A percentile compares a stretch with the other conserved stretches of the same genome.
Conservation (phyloP, 331 rosid species). For the Phaseolus coccineus region DNA sequence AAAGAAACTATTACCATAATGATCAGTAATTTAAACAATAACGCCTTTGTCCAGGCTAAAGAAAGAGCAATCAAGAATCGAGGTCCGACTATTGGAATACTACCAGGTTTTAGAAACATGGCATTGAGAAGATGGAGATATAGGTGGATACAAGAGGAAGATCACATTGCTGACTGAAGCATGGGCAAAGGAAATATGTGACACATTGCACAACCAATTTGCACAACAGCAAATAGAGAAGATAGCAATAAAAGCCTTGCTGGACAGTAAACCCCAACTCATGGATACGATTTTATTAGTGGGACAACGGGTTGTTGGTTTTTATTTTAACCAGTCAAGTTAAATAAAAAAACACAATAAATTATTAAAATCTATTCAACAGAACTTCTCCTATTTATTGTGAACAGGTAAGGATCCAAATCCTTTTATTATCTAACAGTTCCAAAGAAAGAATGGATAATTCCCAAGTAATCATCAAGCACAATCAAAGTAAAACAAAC, state of each 20-base stretch:
- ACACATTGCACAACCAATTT: conserved; percentile 1
- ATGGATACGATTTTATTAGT: not conserved
- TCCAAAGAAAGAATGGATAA: too few relatives aligned
- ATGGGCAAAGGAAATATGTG: conserved; percentile 13
- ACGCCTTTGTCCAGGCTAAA: conserved; percentile 22
- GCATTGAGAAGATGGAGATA: conserved; percentile 12
- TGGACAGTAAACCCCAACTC: conserved; percentile 26
- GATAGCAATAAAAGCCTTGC: not conserved
- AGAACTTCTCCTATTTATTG: too few relatives aligned
- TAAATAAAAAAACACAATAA: too few relatives aligned
- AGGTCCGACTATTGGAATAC: conserved; percentile 7
- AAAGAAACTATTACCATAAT: conserved; percentile 28
- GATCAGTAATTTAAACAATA: not conserved
- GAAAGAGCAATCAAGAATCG: conserved; percentile 17
- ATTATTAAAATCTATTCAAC: too few relatives aligned
- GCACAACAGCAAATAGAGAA: conserved; percentile 12
- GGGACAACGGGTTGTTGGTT: not conserved
- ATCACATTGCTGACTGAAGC: conserved; percentile 18
- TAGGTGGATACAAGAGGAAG: not conserved
- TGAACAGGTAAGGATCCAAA: too few relatives aligned
- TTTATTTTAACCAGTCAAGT: too few relatives aligned
- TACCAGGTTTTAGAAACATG: conserved; percentile 27
- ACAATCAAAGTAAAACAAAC: conserved; percentile 36
- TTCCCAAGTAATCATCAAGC: conserved; percentile 7
- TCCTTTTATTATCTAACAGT: too few relatives aligned